A percentile compares a stretch with the other conserved stretches of the same genome.
These are phyloP conservation scores for Epichloe coenophiala DNA, from an alignment of 2,329 filamentous ascomycete species.

Conservation along the genomic window DNA sequence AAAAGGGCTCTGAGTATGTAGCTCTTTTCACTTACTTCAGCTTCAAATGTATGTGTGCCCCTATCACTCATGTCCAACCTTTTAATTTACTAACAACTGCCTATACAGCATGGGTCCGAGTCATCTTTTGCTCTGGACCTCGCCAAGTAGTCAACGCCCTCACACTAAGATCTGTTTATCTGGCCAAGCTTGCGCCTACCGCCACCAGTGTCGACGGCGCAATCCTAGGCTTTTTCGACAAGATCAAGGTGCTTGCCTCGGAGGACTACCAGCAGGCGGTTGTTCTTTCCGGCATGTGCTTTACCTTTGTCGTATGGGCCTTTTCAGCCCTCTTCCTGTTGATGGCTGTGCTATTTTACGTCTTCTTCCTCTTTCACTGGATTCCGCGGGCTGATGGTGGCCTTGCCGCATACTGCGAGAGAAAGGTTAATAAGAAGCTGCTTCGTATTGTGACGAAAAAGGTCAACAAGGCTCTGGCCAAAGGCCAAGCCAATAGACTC, in stretches of 20 bases:
- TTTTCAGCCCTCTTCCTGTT: conserved; percentile 65
- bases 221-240: conserved; percentile 68
- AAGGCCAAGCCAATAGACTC: conserved; percentile 51
- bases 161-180: conserved; percentile 75
- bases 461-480: conserved; percentile 76
- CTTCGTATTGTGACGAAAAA: conserved; percentile 74
- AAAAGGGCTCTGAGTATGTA: conserved; percentile 80
- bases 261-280: conserved; percentile 66
- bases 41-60: conserved; percentile 40
- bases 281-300: conserved; percentile 81
- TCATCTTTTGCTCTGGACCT: conserved; percentile 82
- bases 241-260: conserved; percentile 59
- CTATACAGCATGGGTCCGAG: conserved; percentile 62
- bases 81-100: neutral
- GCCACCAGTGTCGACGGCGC: conserved; percentile 42
- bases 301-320: conserved; percentile 81
- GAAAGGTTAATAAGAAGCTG: conserved; percentile 79
- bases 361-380: conserved; percentile 85
- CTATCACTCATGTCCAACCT: neutral
- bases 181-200: conserved; percentile 51
- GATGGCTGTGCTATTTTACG: conserved; percentile 63
- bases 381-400: conserved; percentile 73
- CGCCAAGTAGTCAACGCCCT: conserved; percentile 84
- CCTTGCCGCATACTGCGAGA: conserved; percentile 72
- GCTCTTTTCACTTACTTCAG: conserved; percentile 84